These are phyloP conservation scores for Trichoderma lentiforme DNA, from an alignment of 2,329 filamentous ascomycete species.

Conservation along the genomic window DNA sequence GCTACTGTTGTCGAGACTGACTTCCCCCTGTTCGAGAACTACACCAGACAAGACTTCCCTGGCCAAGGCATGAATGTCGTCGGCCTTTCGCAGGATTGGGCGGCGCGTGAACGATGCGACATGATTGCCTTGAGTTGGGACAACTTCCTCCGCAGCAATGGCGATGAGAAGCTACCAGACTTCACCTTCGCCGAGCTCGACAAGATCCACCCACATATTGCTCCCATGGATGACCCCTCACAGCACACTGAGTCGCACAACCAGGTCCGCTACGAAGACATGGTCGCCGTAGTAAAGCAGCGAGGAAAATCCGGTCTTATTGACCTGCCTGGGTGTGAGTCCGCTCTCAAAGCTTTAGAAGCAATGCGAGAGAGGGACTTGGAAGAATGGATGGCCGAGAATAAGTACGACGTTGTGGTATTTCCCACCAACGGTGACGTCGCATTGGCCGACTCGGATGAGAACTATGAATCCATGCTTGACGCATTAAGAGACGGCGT, in stretches of 20 bases:
- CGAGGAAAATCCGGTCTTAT: neutral
- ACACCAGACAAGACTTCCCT: neutral
- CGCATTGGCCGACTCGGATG: neutral
- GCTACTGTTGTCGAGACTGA: neutral
- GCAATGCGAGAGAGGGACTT: neutral
- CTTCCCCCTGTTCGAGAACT: neutral
- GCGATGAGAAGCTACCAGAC: neutral
- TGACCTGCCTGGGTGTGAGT: neutral
- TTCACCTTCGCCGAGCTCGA: neutral
- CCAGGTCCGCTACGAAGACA: neutral
- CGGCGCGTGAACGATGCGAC: neutral
- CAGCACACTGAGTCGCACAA: neutral
- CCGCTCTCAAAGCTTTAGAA: neutral
- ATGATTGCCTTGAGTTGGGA: neutral
- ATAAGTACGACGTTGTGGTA: neutral
- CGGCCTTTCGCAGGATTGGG: neutral
- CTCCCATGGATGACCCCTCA: neutral
- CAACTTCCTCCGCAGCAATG: neutral
- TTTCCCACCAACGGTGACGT: neutral
- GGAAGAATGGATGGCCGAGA: neutral
- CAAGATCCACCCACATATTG: neutral
- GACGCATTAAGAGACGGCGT: neutral
- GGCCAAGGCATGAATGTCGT: neutral
- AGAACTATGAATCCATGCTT: neutral
- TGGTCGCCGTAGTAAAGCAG: neutral